Evolutionary conservation across 1,139 yeast species (phyloP).

Genomic region (Meyerozyma carpophila): DNA sequence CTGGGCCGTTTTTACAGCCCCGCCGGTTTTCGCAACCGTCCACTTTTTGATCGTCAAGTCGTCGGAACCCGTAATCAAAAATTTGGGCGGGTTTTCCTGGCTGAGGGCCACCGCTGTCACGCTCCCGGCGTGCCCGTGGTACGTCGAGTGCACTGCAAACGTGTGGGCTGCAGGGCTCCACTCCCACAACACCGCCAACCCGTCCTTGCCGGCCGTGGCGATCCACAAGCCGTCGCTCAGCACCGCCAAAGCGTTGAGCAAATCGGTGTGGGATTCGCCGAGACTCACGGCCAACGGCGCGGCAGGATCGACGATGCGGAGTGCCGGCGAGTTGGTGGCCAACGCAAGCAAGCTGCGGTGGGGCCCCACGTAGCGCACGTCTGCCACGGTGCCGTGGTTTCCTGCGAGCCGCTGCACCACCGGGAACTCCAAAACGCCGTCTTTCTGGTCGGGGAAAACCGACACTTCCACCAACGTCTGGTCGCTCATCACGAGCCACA

Average conservation of each 20-base stretch:
- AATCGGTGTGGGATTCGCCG: constrained; percentile 78
- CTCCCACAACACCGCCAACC: constrained; percentile 79
- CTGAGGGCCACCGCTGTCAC: constrained; percentile 82
- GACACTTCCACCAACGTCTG: constrained; percentile 59
- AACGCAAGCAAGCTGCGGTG: constrained; percentile 54
- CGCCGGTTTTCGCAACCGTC: constrained; percentile 55
- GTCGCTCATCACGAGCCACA: constrained; percentile 62
- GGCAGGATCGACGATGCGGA: constrained; percentile 60
- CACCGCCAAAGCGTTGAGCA: constrained; percentile 75
- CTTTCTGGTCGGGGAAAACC: constrained; percentile 17
- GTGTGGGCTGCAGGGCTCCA: too few relatives aligned
- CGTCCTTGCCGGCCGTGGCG: constrained; percentile 91
- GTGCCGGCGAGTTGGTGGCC: constrained; percentile 93
- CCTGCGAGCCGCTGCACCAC: constrained; percentile 67
- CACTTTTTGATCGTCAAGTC: constrained; percentile 91
- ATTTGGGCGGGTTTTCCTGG: constrained; percentile 57
- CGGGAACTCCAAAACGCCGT: constrained; percentile 30
- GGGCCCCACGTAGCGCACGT: constrained; percentile 73
- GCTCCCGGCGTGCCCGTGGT: constrained; percentile 82
- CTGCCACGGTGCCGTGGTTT: constrained; percentile 94
- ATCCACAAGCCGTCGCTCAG: constrained; percentile 82
- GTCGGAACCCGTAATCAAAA: constrained; percentile 77
- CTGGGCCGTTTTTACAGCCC: constrained; percentile 49
- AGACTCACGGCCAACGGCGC: constrained; percentile 58
- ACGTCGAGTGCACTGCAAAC: constrained; percentile 54